Percentiles rank a stretch among this genome's conserved stretches.
These are phyloP conservation scores for Diaporthe longicolla DNA, from an alignment of 2,329 filamentous ascomycete species.

Conservation along the genomic window DNA sequence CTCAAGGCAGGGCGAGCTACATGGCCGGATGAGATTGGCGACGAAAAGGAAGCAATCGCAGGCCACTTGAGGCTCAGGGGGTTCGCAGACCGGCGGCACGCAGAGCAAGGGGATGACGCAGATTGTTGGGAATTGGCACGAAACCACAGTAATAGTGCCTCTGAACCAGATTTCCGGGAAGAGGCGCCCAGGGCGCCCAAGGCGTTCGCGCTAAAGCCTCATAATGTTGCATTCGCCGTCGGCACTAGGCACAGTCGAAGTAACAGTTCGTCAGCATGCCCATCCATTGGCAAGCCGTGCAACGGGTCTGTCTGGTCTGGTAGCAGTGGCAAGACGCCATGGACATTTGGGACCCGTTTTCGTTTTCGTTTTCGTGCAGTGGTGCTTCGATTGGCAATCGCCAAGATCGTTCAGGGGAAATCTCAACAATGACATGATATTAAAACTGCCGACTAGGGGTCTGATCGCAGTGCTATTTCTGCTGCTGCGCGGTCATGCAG, in stretches of 20 bases:
- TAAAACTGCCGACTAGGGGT: slow-evolving; percentile 20
- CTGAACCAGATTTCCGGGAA: slow-evolving; percentile 20
- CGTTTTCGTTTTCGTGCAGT: not conserved
- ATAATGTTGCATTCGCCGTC: slow-evolving; percentile 10
- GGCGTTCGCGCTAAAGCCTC: slow-evolving; percentile 18
- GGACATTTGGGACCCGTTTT: not conserved
- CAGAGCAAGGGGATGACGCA: not conserved
- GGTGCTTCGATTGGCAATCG: not conserved
- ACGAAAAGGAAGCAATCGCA: not conserved
- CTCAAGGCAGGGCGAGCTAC: not conserved
- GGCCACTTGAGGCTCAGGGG: too few relatives aligned
- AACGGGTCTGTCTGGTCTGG: not conserved
- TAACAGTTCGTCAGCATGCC: not conserved
- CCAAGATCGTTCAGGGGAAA: not conserved
- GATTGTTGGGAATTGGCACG: not conserved
- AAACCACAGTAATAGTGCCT: not conserved
- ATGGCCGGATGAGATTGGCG: not conserved
- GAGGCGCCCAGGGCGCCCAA: not conserved
- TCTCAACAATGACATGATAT: not conserved
- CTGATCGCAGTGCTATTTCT: slow-evolving; percentile 18
- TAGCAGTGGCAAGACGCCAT: slow-evolving; percentile 14
- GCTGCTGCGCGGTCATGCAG: not conserved
- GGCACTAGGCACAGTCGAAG: not conserved
- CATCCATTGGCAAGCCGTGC: not conserved
- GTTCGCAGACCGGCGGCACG: not conserved